These are phyloP conservation scores for Metschnikowia matae DNA, from an alignment of 805 yeast genomes.

Conservation along the genomic window DNA sequence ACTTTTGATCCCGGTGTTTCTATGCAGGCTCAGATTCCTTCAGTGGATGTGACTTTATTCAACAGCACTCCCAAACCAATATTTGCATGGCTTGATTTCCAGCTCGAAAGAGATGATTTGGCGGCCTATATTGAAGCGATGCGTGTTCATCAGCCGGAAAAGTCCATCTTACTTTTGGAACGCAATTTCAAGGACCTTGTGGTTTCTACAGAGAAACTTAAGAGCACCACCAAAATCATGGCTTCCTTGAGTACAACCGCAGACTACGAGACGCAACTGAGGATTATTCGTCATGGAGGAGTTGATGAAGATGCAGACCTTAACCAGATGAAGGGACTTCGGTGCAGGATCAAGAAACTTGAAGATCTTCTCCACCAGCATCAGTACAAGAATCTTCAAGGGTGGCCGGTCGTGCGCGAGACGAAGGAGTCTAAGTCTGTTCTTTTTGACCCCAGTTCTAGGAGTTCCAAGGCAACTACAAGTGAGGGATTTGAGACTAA, in stretches of 20 bases:
- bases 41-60: conserved; percentile 22
- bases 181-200: conserved; percentile 45
- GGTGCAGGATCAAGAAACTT: conserved; percentile 66
- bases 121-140: conserved; percentile 24
- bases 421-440: conserved; percentile 5
- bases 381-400: conserved; percentile 52
- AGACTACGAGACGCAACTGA: conserved; percentile 14
- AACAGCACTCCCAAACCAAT: conserved; percentile 5
- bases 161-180: conserved; percentile 37
- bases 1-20: conserved; percentile 17
- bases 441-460: neutral
- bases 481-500: no score
- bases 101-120: conserved; percentile 33
- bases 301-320: conserved; percentile 27
- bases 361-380: conserved; percentile 76
- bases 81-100: conserved; percentile 35
- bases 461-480: no score
- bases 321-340: conserved; percentile 55
- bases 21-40: conserved; percentile 15
- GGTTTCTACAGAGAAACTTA: conserved; percentile 36
- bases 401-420: conserved; percentile 33
- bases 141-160: conserved; percentile 24
- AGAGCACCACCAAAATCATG: conserved; percentile 28
- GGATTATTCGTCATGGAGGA: conserved; percentile 1
- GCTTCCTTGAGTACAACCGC: conserved; percentile 20